Conservation (phyloP, 768 basidiomycete genomes). For the Lentinula guzmanii region DNA sequence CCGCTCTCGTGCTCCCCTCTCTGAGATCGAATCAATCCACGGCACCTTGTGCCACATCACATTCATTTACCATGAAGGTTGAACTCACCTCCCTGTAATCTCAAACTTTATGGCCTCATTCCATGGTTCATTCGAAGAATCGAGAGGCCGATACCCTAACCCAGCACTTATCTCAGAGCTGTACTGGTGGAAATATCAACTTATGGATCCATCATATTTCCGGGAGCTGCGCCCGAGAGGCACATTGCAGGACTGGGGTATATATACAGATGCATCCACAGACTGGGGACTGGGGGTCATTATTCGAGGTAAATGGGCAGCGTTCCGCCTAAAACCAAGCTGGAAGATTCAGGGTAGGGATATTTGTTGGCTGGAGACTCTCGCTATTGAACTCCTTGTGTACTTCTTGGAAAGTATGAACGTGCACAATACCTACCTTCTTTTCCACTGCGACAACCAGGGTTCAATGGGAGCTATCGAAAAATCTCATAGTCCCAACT, state of each 20-base stretch:
- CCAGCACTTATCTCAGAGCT: no score
- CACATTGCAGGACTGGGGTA: conserved; percentile 6
- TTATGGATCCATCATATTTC: no score
- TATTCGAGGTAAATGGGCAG: conserved; percentile 20
- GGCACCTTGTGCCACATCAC: no score
- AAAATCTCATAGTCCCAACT: conserved; percentile 13
- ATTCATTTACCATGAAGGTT: no score
- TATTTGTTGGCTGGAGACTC: conserved; percentile 20
- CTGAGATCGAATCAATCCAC: no score
- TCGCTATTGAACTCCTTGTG: conserved; percentile 14
- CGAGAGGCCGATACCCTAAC: no score
- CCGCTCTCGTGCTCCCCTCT: no score
- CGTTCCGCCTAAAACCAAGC: conserved; percentile 13
- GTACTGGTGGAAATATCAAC: no score
- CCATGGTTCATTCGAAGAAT: no score
- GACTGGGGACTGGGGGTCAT: conserved; percentile 33
- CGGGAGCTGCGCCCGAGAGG: conserved; percentile 6
- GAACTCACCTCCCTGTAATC: no score
- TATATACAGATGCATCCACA: conserved; percentile 33
- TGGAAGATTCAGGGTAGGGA: conserved; percentile 13
- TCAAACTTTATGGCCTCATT: no score
- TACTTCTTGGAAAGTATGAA: conserved; percentile 4
- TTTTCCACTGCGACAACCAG: conserved; percentile 26
- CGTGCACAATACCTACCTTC: conserved; percentile 16
- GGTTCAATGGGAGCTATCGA: conserved; percentile 25